phyloP scores from a whole-genome alignment of 805 yeast genomes.

The Torulaspora delbrueckii region DNA sequence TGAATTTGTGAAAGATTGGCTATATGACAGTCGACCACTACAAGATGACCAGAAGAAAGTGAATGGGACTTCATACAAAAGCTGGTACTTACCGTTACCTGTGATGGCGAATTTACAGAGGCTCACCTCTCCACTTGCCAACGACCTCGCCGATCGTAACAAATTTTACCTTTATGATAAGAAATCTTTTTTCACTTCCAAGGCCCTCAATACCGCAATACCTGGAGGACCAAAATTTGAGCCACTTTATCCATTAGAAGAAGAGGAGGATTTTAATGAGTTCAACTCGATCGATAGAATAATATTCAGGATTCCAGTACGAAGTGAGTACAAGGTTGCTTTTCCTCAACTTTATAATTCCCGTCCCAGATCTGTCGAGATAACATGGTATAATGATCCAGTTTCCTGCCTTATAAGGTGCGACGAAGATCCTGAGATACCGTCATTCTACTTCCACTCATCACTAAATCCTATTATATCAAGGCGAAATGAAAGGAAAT shows the following conservation, averaged over 20 bases:
- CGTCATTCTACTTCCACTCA: constrained; percentile 54
- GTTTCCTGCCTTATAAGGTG: constrained; percentile 45
- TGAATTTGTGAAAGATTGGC: constrained; percentile 61
- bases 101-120: constrained; percentile 63
- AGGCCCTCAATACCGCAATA: constrained; percentile 77
- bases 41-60: constrained; percentile 49
- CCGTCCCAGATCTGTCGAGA: constrained; percentile 57
- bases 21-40: constrained; percentile 74
- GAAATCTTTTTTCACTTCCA: constrained; percentile 81
- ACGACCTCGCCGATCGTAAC: constrained; percentile 55
- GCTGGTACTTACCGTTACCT: constrained; percentile 60
- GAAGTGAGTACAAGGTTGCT: constrained; percentile 83
- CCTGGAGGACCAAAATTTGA: constrained; percentile 98
- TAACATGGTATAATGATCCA: constrained; percentile 63
- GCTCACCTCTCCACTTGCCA: constrained; percentile 64
- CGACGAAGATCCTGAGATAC: constrained; percentile 44
- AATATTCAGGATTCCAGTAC: constrained; percentile 68
- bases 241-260: constrained; percentile 65
- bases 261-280: constrained; percentile 79
- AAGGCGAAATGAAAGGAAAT: constrained; percentile 13
- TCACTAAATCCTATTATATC: constrained; percentile 50
- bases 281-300: constrained; percentile 85
- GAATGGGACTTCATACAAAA: constrained; percentile 72
- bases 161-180: constrained; percentile 69
- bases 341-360: constrained; percentile 83